Conservation (phyloP, 805 yeast genomes). For the Kuraishia ogatae region DNA sequence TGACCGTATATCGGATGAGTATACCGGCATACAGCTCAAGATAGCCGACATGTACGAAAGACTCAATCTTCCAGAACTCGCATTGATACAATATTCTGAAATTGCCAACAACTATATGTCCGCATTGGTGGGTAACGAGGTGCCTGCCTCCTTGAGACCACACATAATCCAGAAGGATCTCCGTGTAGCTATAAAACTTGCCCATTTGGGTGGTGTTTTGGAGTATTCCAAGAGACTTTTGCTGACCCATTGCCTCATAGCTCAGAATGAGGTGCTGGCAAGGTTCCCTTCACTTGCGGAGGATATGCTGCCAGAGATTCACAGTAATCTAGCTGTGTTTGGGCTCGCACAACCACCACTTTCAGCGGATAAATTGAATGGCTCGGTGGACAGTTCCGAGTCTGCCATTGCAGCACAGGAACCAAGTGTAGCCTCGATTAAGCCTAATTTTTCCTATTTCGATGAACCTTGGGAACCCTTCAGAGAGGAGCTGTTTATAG, state of each 20-base stretch:
- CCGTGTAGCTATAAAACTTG: constrained; percentile 58
- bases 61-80: not conserved
- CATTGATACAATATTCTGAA: constrained; percentile 34
- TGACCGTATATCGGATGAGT: constrained; percentile 62
- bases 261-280: not conserved
- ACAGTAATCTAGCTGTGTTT: not conserved
- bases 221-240: not conserved
- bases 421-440: not conserved
- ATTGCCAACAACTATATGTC: constrained; percentile 50
- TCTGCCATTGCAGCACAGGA: not conserved
- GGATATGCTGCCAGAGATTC: not conserved
- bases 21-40: constrained; percentile 85
- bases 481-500: constrained; percentile 67
- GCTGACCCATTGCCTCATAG: not conserved
- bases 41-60: constrained; percentile 66
- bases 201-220: constrained; percentile 34
- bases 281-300: not conserved
- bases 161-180: constrained; percentile 64
- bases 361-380: not conserved
- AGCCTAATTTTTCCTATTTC: not conserved
- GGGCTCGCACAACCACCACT: not conserved
- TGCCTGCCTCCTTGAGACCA: constrained; percentile 34
- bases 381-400: not conserved
- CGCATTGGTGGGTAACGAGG: constrained; percentile 34
- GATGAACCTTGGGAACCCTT: constrained; percentile 51